phyloP scores from a whole-genome alignment of 148 eudicot species.

The Tetragonia tetragonoides region DNA sequence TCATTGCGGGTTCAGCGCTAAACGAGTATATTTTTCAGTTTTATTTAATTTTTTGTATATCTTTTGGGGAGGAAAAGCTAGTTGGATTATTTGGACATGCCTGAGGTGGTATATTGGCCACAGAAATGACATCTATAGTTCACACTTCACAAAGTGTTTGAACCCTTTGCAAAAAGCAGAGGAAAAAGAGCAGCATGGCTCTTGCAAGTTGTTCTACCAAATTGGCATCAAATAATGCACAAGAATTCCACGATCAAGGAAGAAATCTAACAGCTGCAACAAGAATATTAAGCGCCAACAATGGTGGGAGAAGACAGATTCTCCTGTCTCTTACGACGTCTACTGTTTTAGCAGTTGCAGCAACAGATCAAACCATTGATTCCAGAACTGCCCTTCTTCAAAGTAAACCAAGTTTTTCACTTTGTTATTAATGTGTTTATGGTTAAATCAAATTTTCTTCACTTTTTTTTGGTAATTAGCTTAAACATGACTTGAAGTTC shows the following conservation, averaged over 20 bases:
- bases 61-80: no score
- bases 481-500: not conserved
- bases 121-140: conserved; percentile 18
- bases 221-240: conserved; percentile 9
- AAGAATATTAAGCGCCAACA: not conserved
- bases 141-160: conserved; percentile 7
- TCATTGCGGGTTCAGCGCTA: no score
- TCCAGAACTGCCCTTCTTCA: conserved; percentile 69
- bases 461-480: not conserved
- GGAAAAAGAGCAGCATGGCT: conserved; percentile 19
- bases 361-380: conserved; percentile 42
- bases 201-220: conserved; percentile 13
- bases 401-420: conserved; percentile 34
- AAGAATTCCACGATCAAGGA: conserved; percentile 16
- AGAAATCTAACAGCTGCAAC: not conserved
- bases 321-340: conserved; percentile 20
- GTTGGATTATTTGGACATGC: no score
- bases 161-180: not conserved
- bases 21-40: no score
- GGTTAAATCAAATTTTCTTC: not conserved
- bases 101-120: conserved; percentile 17
- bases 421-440: not conserved
- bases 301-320: conserved; percentile 24
- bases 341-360: conserved; percentile 19
- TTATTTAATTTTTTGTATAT: no score